Percentiles rank a stretch among this genome's conserved stretches.
Evolutionary conservation across 202 grass and related monocot species (phyloP).

Genomic region (Cymbopogon flexuosus): DNA sequence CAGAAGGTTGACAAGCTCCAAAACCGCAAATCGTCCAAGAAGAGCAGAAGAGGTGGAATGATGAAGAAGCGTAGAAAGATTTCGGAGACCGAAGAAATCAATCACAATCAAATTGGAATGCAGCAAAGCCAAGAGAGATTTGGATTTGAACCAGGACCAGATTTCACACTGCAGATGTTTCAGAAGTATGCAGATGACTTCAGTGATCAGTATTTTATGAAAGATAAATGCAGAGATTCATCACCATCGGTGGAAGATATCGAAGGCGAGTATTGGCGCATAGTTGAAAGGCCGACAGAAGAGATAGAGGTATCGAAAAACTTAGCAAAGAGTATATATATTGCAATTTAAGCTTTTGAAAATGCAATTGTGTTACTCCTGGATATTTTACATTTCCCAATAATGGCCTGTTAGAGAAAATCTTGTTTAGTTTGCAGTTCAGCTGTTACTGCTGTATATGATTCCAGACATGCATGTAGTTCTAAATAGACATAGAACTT

Average conservation of each 20-base stretch:
- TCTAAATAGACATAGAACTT: conserved; percentile 4
- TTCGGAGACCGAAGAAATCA: conserved; percentile 40
- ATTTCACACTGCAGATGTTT: conserved; percentile 73
- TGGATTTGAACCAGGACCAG: conserved; percentile 85
- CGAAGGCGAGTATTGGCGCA: conserved; percentile 98
- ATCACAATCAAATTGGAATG: conserved; percentile 26
- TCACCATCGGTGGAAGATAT: conserved; percentile 68
- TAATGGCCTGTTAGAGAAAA: background rate
- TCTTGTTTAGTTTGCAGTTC: conserved; percentile 7
- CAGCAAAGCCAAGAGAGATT: conserved; percentile 64
- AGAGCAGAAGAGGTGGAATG: conserved; percentile 46
- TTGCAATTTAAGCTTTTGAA: conserved; percentile 20
- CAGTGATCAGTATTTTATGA: conserved; percentile 65
- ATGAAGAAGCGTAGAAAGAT: conserved; percentile 78
- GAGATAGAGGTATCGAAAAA: conserved; percentile 70
- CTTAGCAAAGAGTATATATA: background rate
- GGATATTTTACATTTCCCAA: conserved; percentile 3
- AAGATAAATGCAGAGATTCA: conserved; percentile 40
- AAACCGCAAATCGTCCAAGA: conserved; percentile 68
- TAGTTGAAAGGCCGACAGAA: conserved; percentile 84
- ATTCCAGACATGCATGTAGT: conserved; percentile 2
- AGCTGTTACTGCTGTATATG: background rate
- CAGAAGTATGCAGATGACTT: conserved; percentile 86
- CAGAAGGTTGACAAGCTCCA: conserved; percentile 91
- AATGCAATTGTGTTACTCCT: background rate